Conservation (phyloP, 1,284 basidiomycete genomes). For the Sanguinoderma infundibulare region DNA sequence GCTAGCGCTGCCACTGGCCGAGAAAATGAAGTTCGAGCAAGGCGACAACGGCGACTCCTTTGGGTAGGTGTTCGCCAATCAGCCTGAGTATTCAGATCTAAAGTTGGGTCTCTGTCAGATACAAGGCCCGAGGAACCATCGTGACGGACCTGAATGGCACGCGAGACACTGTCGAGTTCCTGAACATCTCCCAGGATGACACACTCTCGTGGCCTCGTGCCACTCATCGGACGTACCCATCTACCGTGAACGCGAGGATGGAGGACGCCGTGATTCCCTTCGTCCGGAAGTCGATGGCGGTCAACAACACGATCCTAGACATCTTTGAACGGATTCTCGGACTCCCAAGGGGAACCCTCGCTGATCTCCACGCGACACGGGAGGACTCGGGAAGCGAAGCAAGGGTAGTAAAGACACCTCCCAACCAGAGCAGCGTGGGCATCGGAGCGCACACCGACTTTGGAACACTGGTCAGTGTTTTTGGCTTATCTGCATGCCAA, state of each 20-base stretch:
- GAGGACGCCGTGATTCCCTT: slow-evolving; percentile 56
- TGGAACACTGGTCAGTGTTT: slow-evolving; percentile 43
- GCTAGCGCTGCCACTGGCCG: slow-evolving; percentile 60
- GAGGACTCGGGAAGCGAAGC: slow-evolving; percentile 64
- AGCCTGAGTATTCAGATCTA: not conserved
- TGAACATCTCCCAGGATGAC: slow-evolving; percentile 73
- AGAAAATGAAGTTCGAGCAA: slow-evolving; percentile 70
- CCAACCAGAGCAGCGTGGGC: slow-evolving; percentile 36
- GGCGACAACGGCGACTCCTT: slow-evolving; percentile 66
- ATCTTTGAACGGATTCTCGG: slow-evolving; percentile 62
- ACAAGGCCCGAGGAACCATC: slow-evolving; percentile 66
- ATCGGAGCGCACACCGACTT: slow-evolving; percentile 46
- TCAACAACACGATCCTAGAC: slow-evolving; percentile 57
- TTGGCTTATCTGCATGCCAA: not conserved
- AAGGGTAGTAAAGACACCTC: slow-evolving; percentile 57
- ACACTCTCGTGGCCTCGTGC: slow-evolving; percentile 57
- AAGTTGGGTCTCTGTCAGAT: slow-evolving; percentile 44
- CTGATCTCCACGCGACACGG: slow-evolving; percentile 47
- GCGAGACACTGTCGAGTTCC: slow-evolving; percentile 63
- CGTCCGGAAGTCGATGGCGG: slow-evolving; percentile 56
- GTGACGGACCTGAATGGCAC: slow-evolving; percentile 66
- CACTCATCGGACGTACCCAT: slow-evolving; percentile 58
- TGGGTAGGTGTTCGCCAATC: slow-evolving; percentile 45
- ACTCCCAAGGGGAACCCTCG: slow-evolving; percentile 54
- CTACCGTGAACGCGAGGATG: slow-evolving; percentile 55